These are phyloP conservation scores for Cinnamomum micranthum DNA, from an alignment of 164 flowering plant species.

Conservation along the genomic window DNA sequence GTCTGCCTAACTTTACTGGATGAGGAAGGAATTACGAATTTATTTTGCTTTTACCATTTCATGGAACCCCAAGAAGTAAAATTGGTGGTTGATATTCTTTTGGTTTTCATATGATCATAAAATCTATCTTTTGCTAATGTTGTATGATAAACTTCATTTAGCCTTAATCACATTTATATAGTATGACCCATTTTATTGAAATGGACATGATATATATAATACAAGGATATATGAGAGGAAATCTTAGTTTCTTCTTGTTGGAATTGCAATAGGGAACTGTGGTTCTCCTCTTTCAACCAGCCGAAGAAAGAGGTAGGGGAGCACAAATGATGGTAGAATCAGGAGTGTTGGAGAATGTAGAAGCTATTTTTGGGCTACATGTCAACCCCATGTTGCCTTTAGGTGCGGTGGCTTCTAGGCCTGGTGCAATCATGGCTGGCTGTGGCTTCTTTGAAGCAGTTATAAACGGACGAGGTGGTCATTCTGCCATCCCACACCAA, in stretches of 20 bases:
- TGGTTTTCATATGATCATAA: too few relatives aligned
- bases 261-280: constrained; percentile 68
- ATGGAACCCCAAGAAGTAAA: too few relatives aligned
- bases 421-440: constrained; percentile 68
- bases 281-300: constrained; percentile 79
- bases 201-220: too few relatives aligned
- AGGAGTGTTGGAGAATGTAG: constrained; percentile 54
- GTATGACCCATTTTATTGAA: too few relatives aligned
- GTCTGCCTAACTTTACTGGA: too few relatives aligned
- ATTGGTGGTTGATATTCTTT: too few relatives aligned
- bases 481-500: constrained; percentile 73
- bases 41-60: too few relatives aligned
- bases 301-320: constrained; percentile 75
- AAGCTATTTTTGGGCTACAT: constrained; percentile 72
- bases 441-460: constrained; percentile 68
- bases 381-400: constrained; percentile 28
- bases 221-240: too few relatives aligned
- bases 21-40: too few relatives aligned
- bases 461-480: constrained; percentile 79
- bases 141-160: too few relatives aligned
- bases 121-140: too few relatives aligned
- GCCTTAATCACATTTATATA: too few relatives aligned
- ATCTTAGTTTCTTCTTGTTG: background rate
- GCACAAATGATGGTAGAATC: constrained; percentile 55
- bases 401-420: constrained; percentile 49